Base-by-base conservation (phyloP, 768 basidiomycete genomes). In the Lactarius indigo region DNA sequence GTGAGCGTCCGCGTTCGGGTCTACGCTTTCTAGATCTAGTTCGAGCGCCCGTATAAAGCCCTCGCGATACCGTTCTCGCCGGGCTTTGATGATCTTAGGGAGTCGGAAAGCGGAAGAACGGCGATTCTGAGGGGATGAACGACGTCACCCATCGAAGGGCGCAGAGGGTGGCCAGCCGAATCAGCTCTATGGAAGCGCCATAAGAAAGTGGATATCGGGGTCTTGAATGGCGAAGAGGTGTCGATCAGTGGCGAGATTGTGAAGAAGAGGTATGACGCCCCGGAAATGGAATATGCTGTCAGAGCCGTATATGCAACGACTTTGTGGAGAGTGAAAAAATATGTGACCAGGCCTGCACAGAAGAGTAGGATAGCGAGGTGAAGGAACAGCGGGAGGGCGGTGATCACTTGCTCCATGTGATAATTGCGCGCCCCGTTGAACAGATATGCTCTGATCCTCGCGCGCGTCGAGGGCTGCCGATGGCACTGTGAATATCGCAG, bases 281-380 rank as follows among this genome's bases (percentile, higher is more conserved):
- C 68, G 30, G 31, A 33, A 17, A 52, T 20, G 3, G 52, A 28
- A 33, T 60, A 68, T 5, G 56, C 59, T 12, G 39, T 30, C 8
- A 70, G 50, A 8, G 57, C n/a, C 5, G 52, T 23, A 58, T 64
- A 65, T 35, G 69, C 69, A 10, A 59, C 26, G 39, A 64, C 4
- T 1, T 23, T n/a, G 58, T 70, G 61, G 56, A 70, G 31, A n/a
- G 33, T 7, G 39, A 70, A 69, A 42, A 65, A 57, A 50, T 35
- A 63, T 2, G 57, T 37, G 13, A 69, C 54, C 42, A 70, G 31
- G 12, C 69, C 69, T 3, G 64, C 64, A 17, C 69, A 57, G 23
- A 70, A 70, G 15, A 70, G 64, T 15, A 65, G 33, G 37, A 70
- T 37, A 9, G 68, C 42, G n/a, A 69, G 57, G 20, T 69, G 69